phyloP scores from a whole-genome alignment of 1,284 basidiomycete species.

The Volvariella surrecta region DNA sequence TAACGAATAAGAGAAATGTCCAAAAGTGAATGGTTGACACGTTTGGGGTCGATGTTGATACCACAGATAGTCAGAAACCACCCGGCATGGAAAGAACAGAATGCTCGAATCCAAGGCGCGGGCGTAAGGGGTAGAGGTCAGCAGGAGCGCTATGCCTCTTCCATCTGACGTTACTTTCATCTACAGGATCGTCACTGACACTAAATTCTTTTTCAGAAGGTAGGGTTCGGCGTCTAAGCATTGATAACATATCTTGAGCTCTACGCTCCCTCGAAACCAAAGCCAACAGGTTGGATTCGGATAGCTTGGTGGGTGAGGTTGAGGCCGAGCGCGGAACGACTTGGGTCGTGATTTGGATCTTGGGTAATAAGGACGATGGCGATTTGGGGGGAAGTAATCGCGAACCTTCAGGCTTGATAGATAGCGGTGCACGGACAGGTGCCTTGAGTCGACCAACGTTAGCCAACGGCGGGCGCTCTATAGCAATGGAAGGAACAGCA shows the following conservation, averaged over 20 bases:
- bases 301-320: conserved; percentile 36
- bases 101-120: conserved; percentile 36
- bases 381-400: conserved; percentile 20
- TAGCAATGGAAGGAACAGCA: conserved; percentile 6
- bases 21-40: conserved; percentile 4
- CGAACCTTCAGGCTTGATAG: conserved; percentile 1
- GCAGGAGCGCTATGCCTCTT: conserved; percentile 41
- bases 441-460: conserved; percentile 43
- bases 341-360: conserved; percentile 39
- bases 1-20: conserved; percentile 5
- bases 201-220: conserved; percentile 17
- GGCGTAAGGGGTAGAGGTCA: conserved; percentile 28
- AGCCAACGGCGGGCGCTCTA: conserved; percentile 24
- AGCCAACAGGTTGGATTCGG: conserved; percentile 41
- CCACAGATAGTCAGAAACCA: conserved; percentile 26
- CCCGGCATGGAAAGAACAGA: conserved; percentile 38
- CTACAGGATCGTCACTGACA: conserved; percentile 14
- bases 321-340: conserved; percentile 38
- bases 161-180: conserved; percentile 29
- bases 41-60: not conserved
- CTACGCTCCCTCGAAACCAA: conserved; percentile 45
- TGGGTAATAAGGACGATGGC: conserved; percentile 26
- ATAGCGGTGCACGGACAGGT: conserved; percentile 25
- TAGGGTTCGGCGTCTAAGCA: conserved; percentile 46
- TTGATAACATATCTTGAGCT: conserved; percentile 55